Base-by-base conservation (phyloP, 73 alveolate species). In the Breviolum minutum region DNA sequence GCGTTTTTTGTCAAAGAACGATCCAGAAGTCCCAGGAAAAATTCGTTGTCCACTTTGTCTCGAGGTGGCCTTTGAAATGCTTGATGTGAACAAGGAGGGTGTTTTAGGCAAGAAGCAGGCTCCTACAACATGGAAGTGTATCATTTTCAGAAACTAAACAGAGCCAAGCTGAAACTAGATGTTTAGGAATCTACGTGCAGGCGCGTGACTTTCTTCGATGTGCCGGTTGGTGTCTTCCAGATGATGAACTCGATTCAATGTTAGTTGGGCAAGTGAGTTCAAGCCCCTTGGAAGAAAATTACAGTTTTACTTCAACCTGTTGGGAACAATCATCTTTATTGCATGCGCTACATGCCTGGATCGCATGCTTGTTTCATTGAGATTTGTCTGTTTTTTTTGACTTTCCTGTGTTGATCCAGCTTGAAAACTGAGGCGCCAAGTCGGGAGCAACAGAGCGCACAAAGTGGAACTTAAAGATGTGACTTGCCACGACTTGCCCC, bases 11-110 rank as follows among this genome's bases (percentile, higher is more conserved):
- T 40, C 54, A 40, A 40, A 40, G 54, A 40, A 40, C 54, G 5
- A 40, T 40, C 54, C 0, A 40, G 54, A 40, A 40, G 54, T 40
- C 54, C 54, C 54, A 40, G 0, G 54, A 40, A 40, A 40, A 40
- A 40, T 2, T 40, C 3, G 54, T 40, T 40, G 54, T 40, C 54
- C 54, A 73, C 24, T 7, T 73, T 24, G 29, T 73, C 17, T 54
- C 89, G 8, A 87, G 95, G 95, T 89, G 85, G 95, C 95, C 9
- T 89, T 89, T 27, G 95, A 89, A 63, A 89, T 89, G 95, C 86
- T 89, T 66, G 95, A 89, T 32, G 95, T 48, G 64, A 89, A 70
- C 86, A 89, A 89, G 74, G 95, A 89, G 20, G 95, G 95, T 6
- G 73, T 69, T 16, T 63, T 89, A 63, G 95, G 95, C 32, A 89